Evolutionary conservation across 805 yeast species (phyloP), one percentile per base, ranked within the genome.

Genomic region (Metschnikowia anglica): DNA sequence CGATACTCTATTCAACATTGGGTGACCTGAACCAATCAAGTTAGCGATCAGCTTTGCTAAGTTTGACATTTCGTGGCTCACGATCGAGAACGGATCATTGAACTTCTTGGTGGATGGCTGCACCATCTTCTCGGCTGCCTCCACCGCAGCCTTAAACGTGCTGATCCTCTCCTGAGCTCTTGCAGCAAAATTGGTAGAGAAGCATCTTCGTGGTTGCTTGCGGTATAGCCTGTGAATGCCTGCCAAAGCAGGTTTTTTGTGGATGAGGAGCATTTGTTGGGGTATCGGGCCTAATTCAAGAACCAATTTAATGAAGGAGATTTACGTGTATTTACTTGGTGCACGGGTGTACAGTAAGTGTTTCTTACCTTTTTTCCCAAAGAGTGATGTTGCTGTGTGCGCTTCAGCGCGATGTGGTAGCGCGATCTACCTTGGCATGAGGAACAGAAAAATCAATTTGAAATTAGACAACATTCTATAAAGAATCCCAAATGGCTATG

Each of bases 11-110:
- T 91, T 90, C 47, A 91, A 73, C 9, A 93, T 83, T 1, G 98
- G 97, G 59, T 91, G 97, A 2, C 97, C 96, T 0, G 95, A 83
- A 1, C 98, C 97, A 44, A 91, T 83, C 41, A 93, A 72, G 15
- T 75, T 70, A 36, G 96, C 95, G 49, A 91, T 93, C 59, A 89
- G 88, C 58, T 79, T 79, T 20, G 96, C 97, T 56, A 91, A 66
- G 26, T 80, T 81, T 17, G 89, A 81, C 99, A 91, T 91, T 58
- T 91, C 99, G 53, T 84, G 84, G 30, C 95, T 83, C 12, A 93
- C 99, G 35, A 91, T 76, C 13, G 95, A 81, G 48, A 93, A 80
- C 8, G 99, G 99, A 62, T 93, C 97, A 44, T 76, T 74, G 50
- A 83, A 68, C 48, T 74, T 67, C 34, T 64, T 51, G 28, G 71